Conservation (phyloP, 2,329 filamentous ascomycete species). For the Fusarium hostae region DNA sequence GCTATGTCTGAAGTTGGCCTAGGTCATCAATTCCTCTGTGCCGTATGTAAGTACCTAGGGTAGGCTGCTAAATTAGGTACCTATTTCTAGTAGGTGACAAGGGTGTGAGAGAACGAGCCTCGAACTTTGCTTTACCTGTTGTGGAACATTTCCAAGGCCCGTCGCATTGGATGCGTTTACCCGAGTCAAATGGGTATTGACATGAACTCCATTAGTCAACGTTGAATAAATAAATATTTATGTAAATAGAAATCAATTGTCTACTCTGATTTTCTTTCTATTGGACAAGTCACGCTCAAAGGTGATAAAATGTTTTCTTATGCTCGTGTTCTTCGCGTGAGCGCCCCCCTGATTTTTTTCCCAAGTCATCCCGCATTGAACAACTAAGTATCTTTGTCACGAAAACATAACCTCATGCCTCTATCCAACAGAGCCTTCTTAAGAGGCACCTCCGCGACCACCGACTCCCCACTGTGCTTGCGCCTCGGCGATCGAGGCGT, state of each 20-base stretch:
- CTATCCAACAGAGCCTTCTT: neutral
- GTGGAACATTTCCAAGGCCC: conserved; percentile 6
- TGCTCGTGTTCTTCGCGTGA: neutral
- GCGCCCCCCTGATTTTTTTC: neutral
- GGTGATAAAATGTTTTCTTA: neutral
- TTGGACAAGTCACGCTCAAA: neutral
- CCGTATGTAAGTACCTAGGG: conserved; percentile 1
- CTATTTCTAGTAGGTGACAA: neutral
- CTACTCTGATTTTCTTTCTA: neutral
- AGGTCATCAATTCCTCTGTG: neutral
- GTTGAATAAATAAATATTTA: neutral
- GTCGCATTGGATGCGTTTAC: neutral
- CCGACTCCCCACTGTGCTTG: neutral
- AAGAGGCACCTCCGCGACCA: neutral
- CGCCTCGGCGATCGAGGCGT: neutral
- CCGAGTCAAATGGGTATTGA: neutral
- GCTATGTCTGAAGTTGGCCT: conserved; percentile 9
- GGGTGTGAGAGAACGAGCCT: conserved; percentile 7
- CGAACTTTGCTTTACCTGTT: conserved; percentile 10
- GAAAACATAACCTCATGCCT: neutral
- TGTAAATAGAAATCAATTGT: neutral
- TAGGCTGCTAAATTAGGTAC: neutral
- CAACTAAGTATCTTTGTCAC: neutral
- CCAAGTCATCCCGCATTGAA: neutral
- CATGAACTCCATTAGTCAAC: neutral